Base-by-base conservation (phyloP, 2,329 filamentous ascomycete genomes). In the Colletotrichum noveboracense region DNA sequence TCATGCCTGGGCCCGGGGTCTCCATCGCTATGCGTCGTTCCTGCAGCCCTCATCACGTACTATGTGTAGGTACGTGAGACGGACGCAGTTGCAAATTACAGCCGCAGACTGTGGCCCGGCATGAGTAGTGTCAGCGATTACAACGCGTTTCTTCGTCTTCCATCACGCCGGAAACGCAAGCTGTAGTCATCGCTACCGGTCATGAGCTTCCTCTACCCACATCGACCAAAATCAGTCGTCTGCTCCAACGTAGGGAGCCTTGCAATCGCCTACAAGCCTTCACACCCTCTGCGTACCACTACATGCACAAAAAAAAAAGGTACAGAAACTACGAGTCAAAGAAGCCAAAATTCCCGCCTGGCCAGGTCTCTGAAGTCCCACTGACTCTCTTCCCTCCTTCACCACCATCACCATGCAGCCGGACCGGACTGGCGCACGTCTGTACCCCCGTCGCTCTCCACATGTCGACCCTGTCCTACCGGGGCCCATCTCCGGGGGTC, bases 401-500 rank as follows among this genome's bases (percentile, higher is more conserved):
- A 52, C 52, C 73, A 26, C 28, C 43, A 52, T 55, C 38, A n/a
- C 43, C 62, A 62, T 67, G 62, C 55, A 48, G 69, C 38, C 24
- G 62, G 34, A 34, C 38, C 36, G n/a, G 26, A 67, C 21, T 28
- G 61, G 38, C 69, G n/a, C 18, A 38, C 34, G 26, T 30, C 12
- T n/a, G 36, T 16, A 48, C 48, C 58, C 56, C 43, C 64, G 34
- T 64, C 32, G 26, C 69, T 75, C 73, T 72, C 69, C 73, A 65
- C 70, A 75, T 73, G 43, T 43, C 34, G 43, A 68, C 58, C 73
- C 73, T 75, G 43, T 52, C 65, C 70, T 73, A 36, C 70, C 32
- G 56, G 69, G 73, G 21, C 56, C 69, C 43, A 73, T 75, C 73
- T 75, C 43, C 70, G 48, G 56, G 48, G 70, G 56, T 60, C 58